These are phyloP conservation scores for Tolypocladium amazonense DNA, from an alignment of 2,329 filamentous ascomycete species.

Conservation along the genomic window DNA sequence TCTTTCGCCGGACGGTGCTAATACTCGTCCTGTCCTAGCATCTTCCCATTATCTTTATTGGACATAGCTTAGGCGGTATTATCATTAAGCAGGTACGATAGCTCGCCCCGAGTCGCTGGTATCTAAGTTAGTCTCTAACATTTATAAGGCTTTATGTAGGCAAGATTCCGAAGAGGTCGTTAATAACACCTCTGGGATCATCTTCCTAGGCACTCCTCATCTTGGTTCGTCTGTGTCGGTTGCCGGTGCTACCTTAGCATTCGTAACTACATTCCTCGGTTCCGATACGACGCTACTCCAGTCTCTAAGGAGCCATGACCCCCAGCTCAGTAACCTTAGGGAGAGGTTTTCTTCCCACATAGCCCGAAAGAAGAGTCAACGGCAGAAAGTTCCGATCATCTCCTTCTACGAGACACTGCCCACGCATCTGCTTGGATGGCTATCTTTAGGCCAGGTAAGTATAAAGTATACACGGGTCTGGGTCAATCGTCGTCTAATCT, in stretches of 20 bases:
- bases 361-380: not conserved
- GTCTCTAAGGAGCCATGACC: conserved; percentile 1
- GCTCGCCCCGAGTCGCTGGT: not conserved
- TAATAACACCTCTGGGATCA: conserved; percentile 6
- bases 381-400: conserved; percentile 1
- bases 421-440: conserved; percentile 3
- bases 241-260: conserved; percentile 1
- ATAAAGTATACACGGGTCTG: not conserved
- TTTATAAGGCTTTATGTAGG: conserved; percentile 1
- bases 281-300: conserved; percentile 5
- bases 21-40: conserved; percentile 1
- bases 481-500: not conserved
- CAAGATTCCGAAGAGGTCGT: not conserved
- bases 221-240: conserved; percentile 4
- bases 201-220: conserved; percentile 10
- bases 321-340: conserved; percentile 2
- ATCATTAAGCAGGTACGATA: conserved; percentile 10
- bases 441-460: conserved; percentile 7
- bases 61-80: conserved; percentile 11
- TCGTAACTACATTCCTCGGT: conserved; percentile 4
- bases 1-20: not conserved
- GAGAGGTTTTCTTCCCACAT: not conserved
- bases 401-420: conserved; percentile 10
- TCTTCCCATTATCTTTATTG: conserved; percentile 10
- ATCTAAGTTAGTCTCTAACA: not conserved